These are phyloP conservation scores for Yamadazyma insecticola DNA, from an alignment of 805 yeast genomes.

Conservation along the genomic window DNA sequence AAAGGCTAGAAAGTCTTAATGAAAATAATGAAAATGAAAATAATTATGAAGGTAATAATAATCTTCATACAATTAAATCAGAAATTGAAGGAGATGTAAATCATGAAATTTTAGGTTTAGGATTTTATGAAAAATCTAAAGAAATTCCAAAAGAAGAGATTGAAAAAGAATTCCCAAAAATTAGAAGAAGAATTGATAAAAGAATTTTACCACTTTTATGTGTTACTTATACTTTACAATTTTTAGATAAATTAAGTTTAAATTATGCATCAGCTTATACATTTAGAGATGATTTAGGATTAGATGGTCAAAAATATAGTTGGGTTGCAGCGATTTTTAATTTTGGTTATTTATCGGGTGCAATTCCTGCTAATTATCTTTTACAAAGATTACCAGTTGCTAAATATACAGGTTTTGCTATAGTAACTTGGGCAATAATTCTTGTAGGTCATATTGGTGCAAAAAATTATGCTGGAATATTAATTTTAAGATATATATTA, in stretches of 20 bases:
- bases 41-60: too few species aligned
- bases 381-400: slow-evolving; percentile 17
- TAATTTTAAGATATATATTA: slow-evolving; percentile 29
- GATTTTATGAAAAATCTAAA: slow-evolving; percentile 21
- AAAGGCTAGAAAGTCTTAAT: too few species aligned
- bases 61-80: too few species aligned
- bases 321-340: slow-evolving; percentile 27
- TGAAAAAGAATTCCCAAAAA: slow-evolving; percentile 14
- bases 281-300: slow-evolving; percentile 17
- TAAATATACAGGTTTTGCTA: slow-evolving; percentile 14
- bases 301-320: slow-evolving; percentile 18
- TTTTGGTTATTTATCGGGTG: slow-evolving; percentile 20
- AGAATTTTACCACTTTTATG: slow-evolving; percentile 25
- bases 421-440: slow-evolving; percentile 18
- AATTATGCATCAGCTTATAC: slow-evolving; percentile 21
- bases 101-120: slow-evolving; percentile 17
- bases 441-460: slow-evolving; percentile 25
- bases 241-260: slow-evolving; percentile 20
- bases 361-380: slow-evolving; percentile 17
- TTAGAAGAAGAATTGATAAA: slow-evolving; percentile 30
- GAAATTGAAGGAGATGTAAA: slow-evolving; percentile 2
- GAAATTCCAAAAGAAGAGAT: slow-evolving; percentile 26
- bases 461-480: slow-evolving; percentile 27
- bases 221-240: slow-evolving; percentile 21
- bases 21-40: too few species aligned